These are phyloP conservation scores for Medicago lupulina DNA, from an alignment of 306 rosid species.

Conservation along the genomic window DNA sequence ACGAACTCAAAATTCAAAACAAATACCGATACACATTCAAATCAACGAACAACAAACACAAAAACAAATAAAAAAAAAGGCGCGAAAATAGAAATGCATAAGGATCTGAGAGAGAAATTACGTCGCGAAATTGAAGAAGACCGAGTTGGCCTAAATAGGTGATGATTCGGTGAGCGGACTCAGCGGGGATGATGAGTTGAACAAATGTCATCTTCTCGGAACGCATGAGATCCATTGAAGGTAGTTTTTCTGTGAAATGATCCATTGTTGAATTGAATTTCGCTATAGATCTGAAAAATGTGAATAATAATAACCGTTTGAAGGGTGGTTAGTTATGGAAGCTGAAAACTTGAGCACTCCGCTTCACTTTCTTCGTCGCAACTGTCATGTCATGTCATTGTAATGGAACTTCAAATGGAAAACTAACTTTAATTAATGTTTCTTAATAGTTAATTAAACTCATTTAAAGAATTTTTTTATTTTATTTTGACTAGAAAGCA, in stretches of 20 bases:
- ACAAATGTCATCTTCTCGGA: slow-evolving; percentile 98
- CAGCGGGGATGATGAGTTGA: slow-evolving; percentile 96
- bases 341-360: slow-evolving; percentile 19
- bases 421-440: slow-evolving; percentile 22
- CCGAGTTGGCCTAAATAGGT: slow-evolving; percentile 95
- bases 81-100: neutral
- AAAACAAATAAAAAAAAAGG: slow-evolving; percentile 28
- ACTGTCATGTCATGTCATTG: slow-evolving; percentile 64
- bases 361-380: slow-evolving; percentile 48
- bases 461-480: neutral
- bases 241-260: slow-evolving; percentile 66
- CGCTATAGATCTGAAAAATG: slow-evolving; percentile 60
- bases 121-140: slow-evolving; percentile 92
- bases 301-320: slow-evolving; percentile 22
- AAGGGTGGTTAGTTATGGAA: slow-evolving; percentile 46
- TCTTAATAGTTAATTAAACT: neutral
- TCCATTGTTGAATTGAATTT: slow-evolving; percentile 52
- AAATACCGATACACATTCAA: neutral
- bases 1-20: neutral
- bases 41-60: neutral
- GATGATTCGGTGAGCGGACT: slow-evolving; percentile 92
- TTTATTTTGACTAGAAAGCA: neutral
- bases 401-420: slow-evolving; percentile 29
- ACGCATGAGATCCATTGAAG: slow-evolving; percentile 98
- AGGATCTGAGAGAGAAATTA: slow-evolving; percentile 59